phyloP scores from a whole-genome alignment of 768 basidiomycete species.

The Tylopilus sp. region DNA sequence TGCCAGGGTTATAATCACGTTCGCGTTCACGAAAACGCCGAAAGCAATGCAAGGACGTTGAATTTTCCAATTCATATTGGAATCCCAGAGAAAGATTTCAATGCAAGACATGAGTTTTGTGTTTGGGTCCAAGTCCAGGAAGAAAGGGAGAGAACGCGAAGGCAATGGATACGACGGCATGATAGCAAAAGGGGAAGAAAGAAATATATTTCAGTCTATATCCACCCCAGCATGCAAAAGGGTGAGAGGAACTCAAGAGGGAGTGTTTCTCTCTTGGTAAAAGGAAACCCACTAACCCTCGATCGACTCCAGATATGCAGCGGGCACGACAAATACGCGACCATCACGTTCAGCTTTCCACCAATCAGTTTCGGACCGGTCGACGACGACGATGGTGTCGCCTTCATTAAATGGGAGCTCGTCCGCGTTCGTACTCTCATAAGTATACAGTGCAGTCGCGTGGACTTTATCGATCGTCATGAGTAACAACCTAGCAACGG shows the following conservation, averaged over 20 bases:
- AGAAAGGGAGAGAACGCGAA: neutral
- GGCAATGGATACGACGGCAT: conserved; percentile 8
- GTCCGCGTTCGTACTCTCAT: conserved; percentile 65
- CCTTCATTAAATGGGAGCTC: conserved; percentile 87
- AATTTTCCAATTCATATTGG: conserved; percentile 15
- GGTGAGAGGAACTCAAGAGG: conserved; percentile 57
- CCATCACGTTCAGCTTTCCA: conserved; percentile 94
- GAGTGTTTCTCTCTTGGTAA: conserved; percentile 20
- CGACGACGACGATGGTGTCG: conserved; percentile 74
- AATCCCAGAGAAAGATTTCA: conserved; percentile 2
- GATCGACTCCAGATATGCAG: conserved; percentile 80
- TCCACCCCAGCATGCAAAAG: conserved; percentile 38
- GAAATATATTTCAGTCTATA: conserved; percentile 80
- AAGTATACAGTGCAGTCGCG: conserved; percentile 81
- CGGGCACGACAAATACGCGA: conserved; percentile 85
- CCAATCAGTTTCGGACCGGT: conserved; percentile 84
- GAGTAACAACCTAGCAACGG: neutral
- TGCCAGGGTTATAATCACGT: conserved; percentile 5
- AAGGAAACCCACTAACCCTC: conserved; percentile 80
- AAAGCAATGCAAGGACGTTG: conserved; percentile 3
- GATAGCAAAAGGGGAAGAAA: conserved; percentile 43
- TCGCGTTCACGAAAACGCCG: conserved; percentile 10
- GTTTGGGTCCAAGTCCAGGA: conserved; percentile 4
- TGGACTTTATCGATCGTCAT: conserved; percentile 33
- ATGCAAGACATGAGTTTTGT: conserved; percentile 5